A percentile compares a stretch with the other conserved stretches of the same genome.
Conservation (phyloP, 2,329 filamentous ascomycete genomes). For the Exophiala sp. region DNA sequence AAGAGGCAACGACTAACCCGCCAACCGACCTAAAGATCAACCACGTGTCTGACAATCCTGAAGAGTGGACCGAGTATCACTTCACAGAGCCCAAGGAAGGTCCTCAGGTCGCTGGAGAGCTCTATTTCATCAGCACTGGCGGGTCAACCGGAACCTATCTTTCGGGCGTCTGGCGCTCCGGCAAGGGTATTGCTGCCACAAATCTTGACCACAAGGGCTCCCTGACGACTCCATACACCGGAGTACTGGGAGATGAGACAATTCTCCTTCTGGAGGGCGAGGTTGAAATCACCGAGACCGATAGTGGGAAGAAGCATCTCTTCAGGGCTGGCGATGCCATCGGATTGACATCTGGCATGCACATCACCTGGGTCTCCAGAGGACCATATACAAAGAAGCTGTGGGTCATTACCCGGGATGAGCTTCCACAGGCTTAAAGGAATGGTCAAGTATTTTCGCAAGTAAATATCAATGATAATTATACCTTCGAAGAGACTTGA, state of each 20-base stretch:
- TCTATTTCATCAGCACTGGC: slow-evolving; percentile 7
- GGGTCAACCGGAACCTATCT: slow-evolving; percentile 6
- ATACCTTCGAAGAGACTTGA: no score
- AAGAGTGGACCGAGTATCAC: slow-evolving; percentile 10
- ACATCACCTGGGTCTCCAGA: slow-evolving; percentile 11
- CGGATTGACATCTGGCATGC: slow-evolving; percentile 7
- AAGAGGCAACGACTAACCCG: background rate
- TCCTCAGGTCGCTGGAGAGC: slow-evolving; percentile 6
- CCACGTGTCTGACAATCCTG: slow-evolving; percentile 9
- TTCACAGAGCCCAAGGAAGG: slow-evolving; percentile 12
- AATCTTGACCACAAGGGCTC: slow-evolving; percentile 4
- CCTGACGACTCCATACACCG: slow-evolving; percentile 9
- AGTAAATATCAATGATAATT: no score
- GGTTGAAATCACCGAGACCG: slow-evolving; percentile 10
- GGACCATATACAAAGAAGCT: slow-evolving; percentile 10
- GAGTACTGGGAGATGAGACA: slow-evolving; percentile 8
- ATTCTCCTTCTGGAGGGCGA: slow-evolving; percentile 11
- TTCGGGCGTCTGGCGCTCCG: slow-evolving; percentile 8
- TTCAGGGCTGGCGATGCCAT: slow-evolving; percentile 13
- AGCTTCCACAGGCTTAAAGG: background rate
- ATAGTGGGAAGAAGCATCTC: slow-evolving; percentile 9
- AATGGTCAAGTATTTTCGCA: background rate
- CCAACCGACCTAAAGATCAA: slow-evolving; percentile 1
- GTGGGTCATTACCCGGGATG: slow-evolving; percentile 10
- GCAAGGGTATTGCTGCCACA: slow-evolving; percentile 7